A percentile compares a stretch with the other conserved stretches of the same genome.
Evolutionary conservation across 257 asterid genomes (phyloP).

Genomic region (Nicotiana benthamiana): DNA sequence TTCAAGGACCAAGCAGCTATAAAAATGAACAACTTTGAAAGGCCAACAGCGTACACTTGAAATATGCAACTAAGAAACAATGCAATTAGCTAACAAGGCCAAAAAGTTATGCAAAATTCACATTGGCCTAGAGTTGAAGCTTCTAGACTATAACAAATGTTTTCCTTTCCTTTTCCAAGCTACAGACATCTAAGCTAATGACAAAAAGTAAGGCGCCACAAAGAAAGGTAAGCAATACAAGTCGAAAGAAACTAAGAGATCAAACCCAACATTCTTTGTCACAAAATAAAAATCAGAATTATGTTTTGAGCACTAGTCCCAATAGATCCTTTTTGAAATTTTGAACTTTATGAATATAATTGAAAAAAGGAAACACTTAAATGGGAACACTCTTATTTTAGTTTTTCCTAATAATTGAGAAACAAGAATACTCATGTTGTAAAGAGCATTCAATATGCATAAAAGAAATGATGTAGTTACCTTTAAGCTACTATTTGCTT

Average conservation of each 20-base stretch:
- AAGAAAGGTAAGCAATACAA: neutral
- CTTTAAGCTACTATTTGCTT: slow-evolving; percentile 45
- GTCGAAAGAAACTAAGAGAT: neutral
- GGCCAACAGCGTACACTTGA: neutral
- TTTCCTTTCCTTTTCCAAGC: neutral
- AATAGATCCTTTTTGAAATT: neutral
- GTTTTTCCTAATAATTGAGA: neutral
- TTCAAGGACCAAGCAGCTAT: neutral
- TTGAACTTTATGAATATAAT: neutral
- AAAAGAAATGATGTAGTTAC: slow-evolving; percentile 25
- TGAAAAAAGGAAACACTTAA: neutral
- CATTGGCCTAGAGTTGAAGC: neutral
- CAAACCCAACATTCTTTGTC: neutral
- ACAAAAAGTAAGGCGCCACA: neutral
- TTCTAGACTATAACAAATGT: neutral
- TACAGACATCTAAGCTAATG: neutral
- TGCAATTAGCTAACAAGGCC: neutral
- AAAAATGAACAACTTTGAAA: neutral
- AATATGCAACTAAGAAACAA: neutral
- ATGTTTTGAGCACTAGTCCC: neutral
- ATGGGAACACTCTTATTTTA: neutral
- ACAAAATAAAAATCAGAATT: neutral
- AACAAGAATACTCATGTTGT: neutral
- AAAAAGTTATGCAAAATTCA: neutral
- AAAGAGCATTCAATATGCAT: neutral